Evolutionary conservation across 805 yeast genomes (phyloP).

Genomic region (Yamadazyma philogaea): DNA sequence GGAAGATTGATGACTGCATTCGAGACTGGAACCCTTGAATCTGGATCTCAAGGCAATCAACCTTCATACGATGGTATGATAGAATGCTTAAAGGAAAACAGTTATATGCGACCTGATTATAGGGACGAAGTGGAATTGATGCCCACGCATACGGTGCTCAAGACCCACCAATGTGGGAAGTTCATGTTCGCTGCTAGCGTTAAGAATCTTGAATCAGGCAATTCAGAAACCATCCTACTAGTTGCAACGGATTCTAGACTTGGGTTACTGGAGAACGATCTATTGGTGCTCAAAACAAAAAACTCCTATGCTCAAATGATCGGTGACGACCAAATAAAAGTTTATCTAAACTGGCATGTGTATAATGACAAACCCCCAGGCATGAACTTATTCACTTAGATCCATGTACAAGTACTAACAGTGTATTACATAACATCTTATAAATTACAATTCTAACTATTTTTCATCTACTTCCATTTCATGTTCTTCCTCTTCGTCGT

Average conservation of each 20-base stretch:
- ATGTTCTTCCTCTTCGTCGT: constrained; percentile 23
- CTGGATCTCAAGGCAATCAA: background rate
- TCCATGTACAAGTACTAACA: too few relatives aligned
- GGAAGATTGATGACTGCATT: background rate
- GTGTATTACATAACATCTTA: background rate
- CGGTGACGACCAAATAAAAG: background rate
- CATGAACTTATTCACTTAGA: background rate
- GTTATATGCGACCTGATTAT: constrained; percentile 13
- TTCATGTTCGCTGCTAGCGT: constrained; percentile 13
- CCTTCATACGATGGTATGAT: background rate
- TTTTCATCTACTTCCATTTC: constrained; percentile 17
- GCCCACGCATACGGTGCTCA: constrained; percentile 12
- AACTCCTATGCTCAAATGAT: constrained; percentile 7
- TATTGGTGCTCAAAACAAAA: constrained; percentile 10
- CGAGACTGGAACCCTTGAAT: background rate
- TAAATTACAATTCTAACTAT: constrained; percentile 6
- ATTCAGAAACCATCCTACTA: constrained; percentile 4
- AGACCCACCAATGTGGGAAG: constrained; percentile 9
- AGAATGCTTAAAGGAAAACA: background rate
- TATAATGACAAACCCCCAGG: constrained; percentile 14
- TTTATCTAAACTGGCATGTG: constrained; percentile 14
- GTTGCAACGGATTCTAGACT: constrained; percentile 12
- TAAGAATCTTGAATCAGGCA: background rate
- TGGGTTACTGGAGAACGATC: background rate
- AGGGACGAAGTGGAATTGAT: background rate